Conservation (phyloP, 129 eudicot genomes). For the Pittosporum tobira region DNA sequence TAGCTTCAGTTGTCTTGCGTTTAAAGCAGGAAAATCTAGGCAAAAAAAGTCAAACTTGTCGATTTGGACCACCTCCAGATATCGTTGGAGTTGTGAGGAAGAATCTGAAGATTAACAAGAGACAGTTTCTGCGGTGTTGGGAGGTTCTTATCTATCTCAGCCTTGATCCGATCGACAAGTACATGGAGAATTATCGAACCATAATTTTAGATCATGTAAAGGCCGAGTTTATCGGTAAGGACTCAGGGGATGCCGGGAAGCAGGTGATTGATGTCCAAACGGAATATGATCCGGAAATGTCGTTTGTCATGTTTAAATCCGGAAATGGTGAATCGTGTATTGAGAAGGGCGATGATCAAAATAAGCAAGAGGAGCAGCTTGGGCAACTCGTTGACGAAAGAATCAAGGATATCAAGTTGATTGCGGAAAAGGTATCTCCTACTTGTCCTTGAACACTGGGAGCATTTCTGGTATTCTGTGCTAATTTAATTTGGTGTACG, state of each 20-base stretch:
- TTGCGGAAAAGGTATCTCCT: slow-evolving; percentile 49
- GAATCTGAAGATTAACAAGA: slow-evolving; percentile 69
- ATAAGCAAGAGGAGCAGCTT: slow-evolving; percentile 57
- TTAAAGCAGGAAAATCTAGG: slow-evolving; percentile 59
- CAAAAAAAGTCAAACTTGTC: slow-evolving; percentile 35
- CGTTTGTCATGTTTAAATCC: slow-evolving; percentile 80
- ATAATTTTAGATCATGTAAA: slow-evolving; percentile 49
- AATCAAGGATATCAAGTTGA: slow-evolving; percentile 48
- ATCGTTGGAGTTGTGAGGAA: slow-evolving; percentile 60
- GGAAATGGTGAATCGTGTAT: slow-evolving; percentile 34
- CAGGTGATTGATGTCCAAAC: slow-evolving; percentile 58
- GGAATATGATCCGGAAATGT: slow-evolving; percentile 50
- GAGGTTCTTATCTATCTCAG: slow-evolving; percentile 63
- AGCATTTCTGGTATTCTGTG: neutral
- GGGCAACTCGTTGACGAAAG: slow-evolving; percentile 70
- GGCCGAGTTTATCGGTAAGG: slow-evolving; percentile 69
- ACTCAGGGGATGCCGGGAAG: slow-evolving; percentile 53
- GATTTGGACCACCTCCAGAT: slow-evolving; percentile 44
- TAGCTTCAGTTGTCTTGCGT: slow-evolving; percentile 29
- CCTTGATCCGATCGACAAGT: slow-evolving; percentile 56
- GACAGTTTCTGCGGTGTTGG: slow-evolving; percentile 78
- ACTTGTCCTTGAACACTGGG: slow-evolving; percentile 15
- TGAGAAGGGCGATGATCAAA: slow-evolving; percentile 48
- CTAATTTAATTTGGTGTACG: slow-evolving; percentile 1
- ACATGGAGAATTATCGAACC: slow-evolving; percentile 51